phyloP scores from a whole-genome alignment of 129 eudicot genomes.

The Flaveria brownii region DNA sequence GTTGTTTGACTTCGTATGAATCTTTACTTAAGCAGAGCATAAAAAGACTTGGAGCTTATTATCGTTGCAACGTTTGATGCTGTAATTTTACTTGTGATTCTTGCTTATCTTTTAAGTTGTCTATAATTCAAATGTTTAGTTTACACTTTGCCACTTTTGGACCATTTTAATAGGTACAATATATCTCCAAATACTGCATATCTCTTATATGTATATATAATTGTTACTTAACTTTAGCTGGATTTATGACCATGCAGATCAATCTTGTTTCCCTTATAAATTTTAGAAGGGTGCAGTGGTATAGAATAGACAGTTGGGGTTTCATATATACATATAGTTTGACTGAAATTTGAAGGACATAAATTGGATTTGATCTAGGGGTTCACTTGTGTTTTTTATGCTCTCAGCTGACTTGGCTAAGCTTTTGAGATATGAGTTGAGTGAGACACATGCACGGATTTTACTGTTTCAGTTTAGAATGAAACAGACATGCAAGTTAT shows the following conservation, averaged over 20 bases:
- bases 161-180: neutral
- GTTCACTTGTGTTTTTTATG: neutral
- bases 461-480: neutral
- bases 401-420: neutral
- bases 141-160: neutral
- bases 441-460: neutral
- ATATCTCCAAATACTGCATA: neutral
- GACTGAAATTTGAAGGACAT: neutral
- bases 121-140: neutral
- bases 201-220: neutral
- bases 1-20: slow-evolving; percentile 13
- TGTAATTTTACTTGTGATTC: slow-evolving; percentile 12
- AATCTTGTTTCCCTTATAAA: neutral
- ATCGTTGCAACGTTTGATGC: neutral
- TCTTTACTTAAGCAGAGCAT: neutral
- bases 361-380: neutral
- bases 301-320: neutral
- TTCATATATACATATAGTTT: neutral
- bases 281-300: neutral
- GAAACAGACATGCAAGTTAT: slow-evolving; percentile 8
- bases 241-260: slow-evolving; percentile 22
- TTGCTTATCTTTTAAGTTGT: slow-evolving; percentile 4
- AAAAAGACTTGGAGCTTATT: slow-evolving; percentile 1
- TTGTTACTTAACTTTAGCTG: neutral
- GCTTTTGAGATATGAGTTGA: neutral